Evolutionary conservation across 345 rosid genomes (phyloP).

Genomic region (Bruguiera parviflora): DNA sequence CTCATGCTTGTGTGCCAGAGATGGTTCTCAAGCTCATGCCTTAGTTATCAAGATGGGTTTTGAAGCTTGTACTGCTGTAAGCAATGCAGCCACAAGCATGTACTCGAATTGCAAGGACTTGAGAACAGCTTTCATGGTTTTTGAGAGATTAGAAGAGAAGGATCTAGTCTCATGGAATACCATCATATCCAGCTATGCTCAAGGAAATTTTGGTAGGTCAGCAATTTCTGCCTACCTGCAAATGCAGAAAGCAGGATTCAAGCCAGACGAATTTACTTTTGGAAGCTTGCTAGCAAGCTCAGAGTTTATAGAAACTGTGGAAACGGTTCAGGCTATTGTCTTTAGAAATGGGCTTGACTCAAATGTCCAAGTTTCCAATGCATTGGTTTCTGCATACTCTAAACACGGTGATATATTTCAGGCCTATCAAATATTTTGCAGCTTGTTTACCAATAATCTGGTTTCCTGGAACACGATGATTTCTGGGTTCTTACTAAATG

Average conservation of each 20-base stretch:
- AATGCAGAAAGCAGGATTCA: constrained; percentile 48
- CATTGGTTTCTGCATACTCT: constrained; percentile 62
- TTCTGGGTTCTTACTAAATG: constrained; percentile 53
- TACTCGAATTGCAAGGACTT: constrained; percentile 44
- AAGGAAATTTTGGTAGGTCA: constrained; percentile 31
- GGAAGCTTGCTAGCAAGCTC: constrained; percentile 66
- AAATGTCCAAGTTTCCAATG: constrained; percentile 57
- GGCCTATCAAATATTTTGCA: constrained; percentile 44
- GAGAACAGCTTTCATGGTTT: constrained; percentile 35
- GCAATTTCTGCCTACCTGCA: constrained; percentile 41
- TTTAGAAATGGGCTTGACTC: constrained; percentile 44
- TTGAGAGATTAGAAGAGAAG: constrained; percentile 46
- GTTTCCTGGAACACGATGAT: constrained; percentile 71
- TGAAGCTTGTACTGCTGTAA: constrained; percentile 44
- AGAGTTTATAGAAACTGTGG: constrained; percentile 32
- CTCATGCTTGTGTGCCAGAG: constrained; percentile 31
- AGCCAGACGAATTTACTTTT: constrained; percentile 67
- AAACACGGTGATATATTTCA: constrained; percentile 45
- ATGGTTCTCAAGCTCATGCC: constrained; percentile 49
- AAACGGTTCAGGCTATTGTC: constrained; percentile 51
- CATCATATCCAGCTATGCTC: constrained; percentile 60
- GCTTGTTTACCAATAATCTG: constrained; percentile 40
- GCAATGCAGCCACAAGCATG: constrained; percentile 65
- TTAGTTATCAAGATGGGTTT: constrained; percentile 53
- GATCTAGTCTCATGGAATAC: constrained; percentile 81